A percentile compares a stretch with the other conserved stretches of the same genome.
Conservation (phyloP, 345 rosid genomes). For the Gossypium thurberi region DNA sequence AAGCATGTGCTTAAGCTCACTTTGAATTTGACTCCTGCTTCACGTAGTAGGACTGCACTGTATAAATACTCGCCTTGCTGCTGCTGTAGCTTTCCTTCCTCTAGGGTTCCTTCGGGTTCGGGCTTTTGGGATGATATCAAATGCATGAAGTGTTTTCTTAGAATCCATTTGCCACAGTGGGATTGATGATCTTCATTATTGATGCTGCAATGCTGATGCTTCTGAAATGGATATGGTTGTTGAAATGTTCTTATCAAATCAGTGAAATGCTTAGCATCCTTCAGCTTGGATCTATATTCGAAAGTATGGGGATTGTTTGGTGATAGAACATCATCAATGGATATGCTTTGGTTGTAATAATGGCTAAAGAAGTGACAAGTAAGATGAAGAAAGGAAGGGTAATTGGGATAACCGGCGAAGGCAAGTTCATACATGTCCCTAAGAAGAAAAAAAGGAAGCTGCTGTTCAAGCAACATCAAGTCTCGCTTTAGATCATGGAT, state of each 20-base stretch:
- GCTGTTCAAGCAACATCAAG: neutral
- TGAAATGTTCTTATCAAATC: neutral
- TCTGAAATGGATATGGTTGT: neutral
- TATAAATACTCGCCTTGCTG: neutral
- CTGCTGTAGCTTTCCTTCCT: neutral
- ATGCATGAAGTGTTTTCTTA: too few relatives aligned
- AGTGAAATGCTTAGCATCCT: neutral
- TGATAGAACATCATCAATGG: neutral
- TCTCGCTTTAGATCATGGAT: neutral
- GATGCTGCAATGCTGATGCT: too few relatives aligned
- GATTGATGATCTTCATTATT: neutral
- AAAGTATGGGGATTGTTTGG: neutral
- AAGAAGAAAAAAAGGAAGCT: neutral
- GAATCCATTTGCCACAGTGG: too few relatives aligned
- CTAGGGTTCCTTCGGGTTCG: neutral
- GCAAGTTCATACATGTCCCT: neutral
- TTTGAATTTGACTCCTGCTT: neutral
- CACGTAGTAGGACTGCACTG: neutral
- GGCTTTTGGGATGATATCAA: neutral
- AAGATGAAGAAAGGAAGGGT: neutral
- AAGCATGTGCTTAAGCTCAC: neutral
- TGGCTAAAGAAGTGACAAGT: neutral
- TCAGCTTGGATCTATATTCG: neutral
- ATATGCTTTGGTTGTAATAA: neutral
- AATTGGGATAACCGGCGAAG: neutral